These are phyloP conservation scores for Rhododendron ferrugineum DNA, from an alignment of 148 eudicot species.

Conservation along the genomic window DNA sequence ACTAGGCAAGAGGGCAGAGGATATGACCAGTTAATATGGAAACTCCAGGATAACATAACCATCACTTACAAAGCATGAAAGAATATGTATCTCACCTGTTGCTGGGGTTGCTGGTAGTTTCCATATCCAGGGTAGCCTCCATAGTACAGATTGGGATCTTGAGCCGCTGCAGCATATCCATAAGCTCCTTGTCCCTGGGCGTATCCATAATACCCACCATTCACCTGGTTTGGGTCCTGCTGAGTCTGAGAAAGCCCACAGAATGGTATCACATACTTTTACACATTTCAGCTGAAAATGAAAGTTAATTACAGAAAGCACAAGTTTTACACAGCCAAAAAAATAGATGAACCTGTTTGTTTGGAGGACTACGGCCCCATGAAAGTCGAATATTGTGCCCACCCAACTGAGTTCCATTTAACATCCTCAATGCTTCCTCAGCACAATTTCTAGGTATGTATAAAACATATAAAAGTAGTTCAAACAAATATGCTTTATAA, in stretches of 20 bases:
- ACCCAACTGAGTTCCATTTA: conserved; percentile 74
- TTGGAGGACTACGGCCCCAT: conserved; percentile 94
- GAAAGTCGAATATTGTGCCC: conserved; percentile 86
- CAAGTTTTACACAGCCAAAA: background rate
- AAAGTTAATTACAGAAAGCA: conserved; percentile 4
- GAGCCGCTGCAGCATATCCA: conserved; percentile 69
- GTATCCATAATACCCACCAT: conserved; percentile 68
- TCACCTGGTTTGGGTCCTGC: conserved; percentile 69
- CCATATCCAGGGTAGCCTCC: conserved; percentile 82
- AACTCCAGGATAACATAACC: background rate
- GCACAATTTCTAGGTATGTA: conserved; percentile 52
- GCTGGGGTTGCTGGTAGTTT: conserved; percentile 63
- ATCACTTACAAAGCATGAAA: background rate
- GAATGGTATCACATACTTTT: background rate
- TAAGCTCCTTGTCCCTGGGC: conserved; percentile 69
- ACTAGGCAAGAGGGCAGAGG: background rate
- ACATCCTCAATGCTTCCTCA: conserved; percentile 62
- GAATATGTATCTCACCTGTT: conserved; percentile 18
- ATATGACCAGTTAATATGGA: background rate
- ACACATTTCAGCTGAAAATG: background rate
- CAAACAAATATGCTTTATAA: background rate
- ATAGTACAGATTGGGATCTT: conserved; percentile 78
- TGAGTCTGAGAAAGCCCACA: conserved; percentile 42
- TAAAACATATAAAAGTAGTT: background rate
- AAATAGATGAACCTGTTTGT: conserved; percentile 47